A percentile compares a stretch with the other conserved stretches of the same genome.
Conservation (phyloP, 768 basidiomycete species). For the Obba rivulosa region DNA sequence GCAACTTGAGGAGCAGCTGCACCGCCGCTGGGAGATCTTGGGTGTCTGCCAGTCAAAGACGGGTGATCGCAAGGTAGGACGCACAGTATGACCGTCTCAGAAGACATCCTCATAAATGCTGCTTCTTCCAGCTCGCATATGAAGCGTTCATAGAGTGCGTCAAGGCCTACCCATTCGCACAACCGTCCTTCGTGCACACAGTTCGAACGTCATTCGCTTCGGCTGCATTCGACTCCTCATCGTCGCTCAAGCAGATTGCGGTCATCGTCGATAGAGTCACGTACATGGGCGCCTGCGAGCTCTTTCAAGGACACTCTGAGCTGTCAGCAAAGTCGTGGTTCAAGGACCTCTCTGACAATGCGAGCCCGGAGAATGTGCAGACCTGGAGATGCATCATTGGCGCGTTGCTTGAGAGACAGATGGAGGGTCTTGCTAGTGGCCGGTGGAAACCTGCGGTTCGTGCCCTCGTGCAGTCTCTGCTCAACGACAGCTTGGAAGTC, state of each 20-base stretch:
- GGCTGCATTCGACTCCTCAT: slow-evolving; percentile 35
- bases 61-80: slow-evolving; percentile 65
- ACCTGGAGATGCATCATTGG: slow-evolving; percentile 34
- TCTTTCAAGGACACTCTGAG: slow-evolving; percentile 44
- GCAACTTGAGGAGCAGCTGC: slow-evolving; percentile 59
- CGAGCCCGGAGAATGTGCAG: background rate
- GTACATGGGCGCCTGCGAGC: slow-evolving; percentile 61
- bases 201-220: slow-evolving; percentile 24
- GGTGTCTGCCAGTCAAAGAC: slow-evolving; percentile 75
- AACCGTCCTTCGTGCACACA: slow-evolving; percentile 31
- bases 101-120: background rate
- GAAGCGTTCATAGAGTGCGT: slow-evolving; percentile 50
- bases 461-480: slow-evolving; percentile 33
- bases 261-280: slow-evolving; percentile 61
- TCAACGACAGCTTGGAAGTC: slow-evolving; percentile 43
- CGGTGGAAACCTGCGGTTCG: slow-evolving; percentile 54
- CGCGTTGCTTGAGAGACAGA: slow-evolving; percentile 56
- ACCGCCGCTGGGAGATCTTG: slow-evolving; percentile 75
- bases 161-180: slow-evolving; percentile 45
- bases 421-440: slow-evolving; percentile 47
- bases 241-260: slow-evolving; percentile 49
- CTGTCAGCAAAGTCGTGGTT: slow-evolving; percentile 37
- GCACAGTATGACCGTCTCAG: background rate
- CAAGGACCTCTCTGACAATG: slow-evolving; percentile 1
- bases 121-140: slow-evolving; percentile 47